A percentile compares a stretch with the other conserved stretches of the same genome.
These are phyloP conservation scores for Bjerkandera adusta DNA, from an alignment of 1,284 basidiomycete genomes.

Conservation along the genomic window DNA sequence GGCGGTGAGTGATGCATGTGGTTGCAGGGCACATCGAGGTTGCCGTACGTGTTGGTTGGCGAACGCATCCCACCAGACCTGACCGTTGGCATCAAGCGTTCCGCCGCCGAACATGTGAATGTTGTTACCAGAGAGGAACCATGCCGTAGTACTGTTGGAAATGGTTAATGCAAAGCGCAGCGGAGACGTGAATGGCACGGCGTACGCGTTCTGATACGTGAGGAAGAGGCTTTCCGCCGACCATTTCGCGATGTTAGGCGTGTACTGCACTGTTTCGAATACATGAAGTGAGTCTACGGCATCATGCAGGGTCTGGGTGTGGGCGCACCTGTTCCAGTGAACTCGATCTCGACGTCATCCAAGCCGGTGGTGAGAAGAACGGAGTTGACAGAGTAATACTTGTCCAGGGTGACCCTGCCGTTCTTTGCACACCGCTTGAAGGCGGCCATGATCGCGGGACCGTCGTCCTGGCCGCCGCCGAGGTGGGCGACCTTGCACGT, in stretches of 20 bases:
- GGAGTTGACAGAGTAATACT: constrained; percentile 39
- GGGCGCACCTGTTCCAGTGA: constrained; percentile 33
- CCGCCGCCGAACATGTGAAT: constrained; percentile 43
- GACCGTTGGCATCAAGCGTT: constrained; percentile 39
- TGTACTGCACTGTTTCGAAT: constrained; percentile 31
- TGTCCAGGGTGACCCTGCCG: constrained; percentile 31
- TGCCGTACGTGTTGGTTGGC: constrained; percentile 23
- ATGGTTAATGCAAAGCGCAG: neutral
- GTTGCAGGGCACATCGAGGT: neutral
- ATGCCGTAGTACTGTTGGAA: constrained; percentile 39
- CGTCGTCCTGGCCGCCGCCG: constrained; percentile 36
- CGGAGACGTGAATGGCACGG: neutral
- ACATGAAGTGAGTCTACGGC: neutral
- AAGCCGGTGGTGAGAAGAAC: constrained; percentile 38
- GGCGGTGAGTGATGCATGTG: constrained; percentile 6
- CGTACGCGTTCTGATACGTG: constrained; percentile 41
- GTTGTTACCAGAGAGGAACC: constrained; percentile 45
- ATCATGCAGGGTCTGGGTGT: too few relatives aligned
- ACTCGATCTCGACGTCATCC: constrained; percentile 37
- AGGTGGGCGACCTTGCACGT: constrained; percentile 32
- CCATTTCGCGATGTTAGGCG: constrained; percentile 48
- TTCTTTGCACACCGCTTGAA: constrained; percentile 32
- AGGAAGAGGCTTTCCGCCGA: constrained; percentile 37
- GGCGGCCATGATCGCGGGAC: constrained; percentile 32
- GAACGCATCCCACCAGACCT: constrained; percentile 38